phyloP scores from a whole-genome alignment of 2,329 filamentous ascomycete species.

The Ophiostoma quercus region DNA sequence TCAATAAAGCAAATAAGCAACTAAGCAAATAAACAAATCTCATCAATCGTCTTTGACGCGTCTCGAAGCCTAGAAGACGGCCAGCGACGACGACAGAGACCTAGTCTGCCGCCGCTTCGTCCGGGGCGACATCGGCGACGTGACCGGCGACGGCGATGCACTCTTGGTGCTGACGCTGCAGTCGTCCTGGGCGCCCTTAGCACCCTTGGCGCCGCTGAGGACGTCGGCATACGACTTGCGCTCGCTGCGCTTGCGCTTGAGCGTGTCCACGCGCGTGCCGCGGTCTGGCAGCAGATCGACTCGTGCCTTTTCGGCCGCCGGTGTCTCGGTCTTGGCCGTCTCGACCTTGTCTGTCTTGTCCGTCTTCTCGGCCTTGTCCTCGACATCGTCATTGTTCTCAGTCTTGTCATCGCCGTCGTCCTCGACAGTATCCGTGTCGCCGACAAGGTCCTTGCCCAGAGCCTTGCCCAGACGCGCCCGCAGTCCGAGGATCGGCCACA shows the following conservation, averaged over 20 bases:
- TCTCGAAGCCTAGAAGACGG: conserved; percentile 22
- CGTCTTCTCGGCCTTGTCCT: background rate
- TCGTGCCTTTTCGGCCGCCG: conserved; percentile 41
- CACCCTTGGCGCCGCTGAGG: conserved; percentile 26
- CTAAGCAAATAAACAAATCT: background rate
- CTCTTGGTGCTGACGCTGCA: background rate
- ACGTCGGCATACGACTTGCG: conserved; percentile 37
- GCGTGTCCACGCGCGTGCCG: conserved; percentile 21
- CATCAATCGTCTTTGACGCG: too few relatives aligned
- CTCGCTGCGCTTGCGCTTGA: conserved; percentile 37
- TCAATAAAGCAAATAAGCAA: background rate
- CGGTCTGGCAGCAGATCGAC: conserved; percentile 34
- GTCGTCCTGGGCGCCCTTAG: background rate
- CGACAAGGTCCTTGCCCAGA: conserved; percentile 48
- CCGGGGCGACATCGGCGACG: conserved; percentile 32
- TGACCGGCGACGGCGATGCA: conserved; percentile 20
- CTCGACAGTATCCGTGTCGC: conserved; percentile 29
- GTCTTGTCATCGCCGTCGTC: background rate
- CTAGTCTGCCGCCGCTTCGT: conserved; percentile 33
- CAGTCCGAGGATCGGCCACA: conserved; percentile 52
- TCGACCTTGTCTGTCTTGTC: background rate
- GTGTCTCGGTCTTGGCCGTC: background rate
- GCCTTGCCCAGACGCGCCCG: conserved; percentile 51
- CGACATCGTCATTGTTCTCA: background rate
- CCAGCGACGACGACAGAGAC: conserved; percentile 25